A percentile compares a stretch with the other conserved stretches of the same genome.
These are phyloP conservation scores for Halenospora varia DNA, from an alignment of 495 filamentous ascomycete genomes.

Conservation along the genomic window DNA sequence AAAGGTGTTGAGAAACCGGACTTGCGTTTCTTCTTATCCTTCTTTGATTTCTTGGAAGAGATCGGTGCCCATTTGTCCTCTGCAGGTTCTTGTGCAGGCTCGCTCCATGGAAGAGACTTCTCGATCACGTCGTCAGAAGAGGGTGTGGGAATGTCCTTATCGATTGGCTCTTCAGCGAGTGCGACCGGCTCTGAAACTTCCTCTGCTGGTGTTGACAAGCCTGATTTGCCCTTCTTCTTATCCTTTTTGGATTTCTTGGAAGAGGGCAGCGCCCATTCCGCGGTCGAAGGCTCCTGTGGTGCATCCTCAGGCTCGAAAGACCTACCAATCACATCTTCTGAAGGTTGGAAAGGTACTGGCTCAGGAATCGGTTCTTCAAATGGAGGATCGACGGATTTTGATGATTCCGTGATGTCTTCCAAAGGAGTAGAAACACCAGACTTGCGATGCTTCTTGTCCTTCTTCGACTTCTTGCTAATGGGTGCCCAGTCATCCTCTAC, in stretches of 20 bases:
- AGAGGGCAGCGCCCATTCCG: conserved; percentile 11
- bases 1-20: conserved; percentile 10
- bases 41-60: conserved; percentile 3
- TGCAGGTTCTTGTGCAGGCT: neutral
- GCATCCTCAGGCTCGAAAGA: conserved; percentile 29
- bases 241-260: conserved; percentile 25
- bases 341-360: conserved; percentile 29
- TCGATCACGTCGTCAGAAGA: neutral
- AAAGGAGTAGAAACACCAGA: conserved; percentile 8
- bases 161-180: neutral
- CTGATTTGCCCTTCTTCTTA: conserved; percentile 22
- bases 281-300: conserved; percentile 24
- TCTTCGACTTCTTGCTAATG: neutral
- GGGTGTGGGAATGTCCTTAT: neutral
- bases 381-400: neutral
- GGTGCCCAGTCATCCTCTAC: neutral
- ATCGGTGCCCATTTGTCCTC: conserved; percentile 1
- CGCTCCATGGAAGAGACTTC: too few species aligned
- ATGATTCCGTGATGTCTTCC: conserved; percentile 5
- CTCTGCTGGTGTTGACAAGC: conserved; percentile 7
- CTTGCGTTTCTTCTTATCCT: conserved; percentile 19
- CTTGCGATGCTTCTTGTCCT: conserved; percentile 15
- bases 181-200: neutral
- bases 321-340: conserved; percentile 19
- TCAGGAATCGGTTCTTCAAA: too few species aligned